A percentile compares a stretch with the other conserved stretches of the same genome.
Evolutionary conservation across 306 rosid species (phyloP).

Genomic region (Vachellia collinsii): DNA sequence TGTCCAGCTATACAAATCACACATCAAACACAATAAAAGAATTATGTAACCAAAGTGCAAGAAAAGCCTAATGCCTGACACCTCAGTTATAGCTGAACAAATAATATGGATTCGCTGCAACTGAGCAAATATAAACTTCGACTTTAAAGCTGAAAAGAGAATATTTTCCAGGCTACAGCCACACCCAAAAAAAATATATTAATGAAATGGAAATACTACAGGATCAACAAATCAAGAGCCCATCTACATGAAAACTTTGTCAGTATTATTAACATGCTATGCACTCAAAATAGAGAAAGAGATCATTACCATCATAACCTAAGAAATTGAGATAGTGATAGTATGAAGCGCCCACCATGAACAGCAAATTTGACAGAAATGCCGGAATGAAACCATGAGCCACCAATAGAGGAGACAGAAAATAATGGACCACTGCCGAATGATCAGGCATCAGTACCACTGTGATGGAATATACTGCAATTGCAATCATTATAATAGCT

Average conservation of each 20-base stretch:
- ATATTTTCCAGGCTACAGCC: slow-evolving; percentile 18
- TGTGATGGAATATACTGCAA: slow-evolving; percentile 18
- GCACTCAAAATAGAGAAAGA: background rate
- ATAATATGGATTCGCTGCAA: slow-evolving; percentile 12
- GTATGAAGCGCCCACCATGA: slow-evolving; percentile 94
- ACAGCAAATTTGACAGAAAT: slow-evolving; percentile 88
- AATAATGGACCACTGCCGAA: slow-evolving; percentile 93
- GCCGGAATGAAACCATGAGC: slow-evolving; percentile 95
- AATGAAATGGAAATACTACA: background rate
- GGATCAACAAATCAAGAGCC: background rate
- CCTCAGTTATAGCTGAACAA: slow-evolving; percentile 21
- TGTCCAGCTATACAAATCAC: slow-evolving; percentile 1
- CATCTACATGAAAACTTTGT: background rate
- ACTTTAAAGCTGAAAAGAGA: slow-evolving; percentile 4
- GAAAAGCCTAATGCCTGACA: slow-evolving; percentile 2
- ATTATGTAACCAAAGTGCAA: slow-evolving; percentile 30
- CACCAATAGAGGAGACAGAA: slow-evolving; percentile 88
- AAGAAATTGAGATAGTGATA: slow-evolving; percentile 97
- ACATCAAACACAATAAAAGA: background rate
- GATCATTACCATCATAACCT: slow-evolving; percentile 90
- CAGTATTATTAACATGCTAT: background rate
- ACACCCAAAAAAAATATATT: slow-evolving; percentile 31
- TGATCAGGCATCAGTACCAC: slow-evolving; percentile 47
- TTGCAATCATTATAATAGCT: slow-evolving; percentile 28
- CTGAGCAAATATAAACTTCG: slow-evolving; percentile 25